These are phyloP conservation scores for Pyricularia sp. DNA, from an alignment of 2,329 filamentous ascomycete genomes.

Conservation along the genomic window DNA sequence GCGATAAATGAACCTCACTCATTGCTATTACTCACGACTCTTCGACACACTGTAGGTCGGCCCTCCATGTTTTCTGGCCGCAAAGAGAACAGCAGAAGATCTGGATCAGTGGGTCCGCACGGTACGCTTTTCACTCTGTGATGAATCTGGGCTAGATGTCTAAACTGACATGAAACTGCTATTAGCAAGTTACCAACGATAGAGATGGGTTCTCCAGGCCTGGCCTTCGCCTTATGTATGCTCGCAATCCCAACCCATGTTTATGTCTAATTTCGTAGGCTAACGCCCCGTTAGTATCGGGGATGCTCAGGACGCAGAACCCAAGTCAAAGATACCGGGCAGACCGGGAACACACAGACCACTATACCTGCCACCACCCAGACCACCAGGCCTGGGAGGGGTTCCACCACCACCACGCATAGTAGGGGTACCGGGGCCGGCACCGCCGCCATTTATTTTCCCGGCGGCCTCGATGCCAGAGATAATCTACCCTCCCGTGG, in stretches of 20 bases:
- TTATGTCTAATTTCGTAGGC: not conserved
- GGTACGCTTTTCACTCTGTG: not conserved
- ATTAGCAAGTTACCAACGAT: not conserved
- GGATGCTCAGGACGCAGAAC: not conserved
- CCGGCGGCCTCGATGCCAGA: no score
- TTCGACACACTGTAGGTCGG: not conserved
- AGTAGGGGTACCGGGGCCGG: no score
- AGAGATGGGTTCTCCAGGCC: not conserved
- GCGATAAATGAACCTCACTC: not conserved
- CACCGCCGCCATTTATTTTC: not conserved
- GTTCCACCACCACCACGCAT: not conserved
- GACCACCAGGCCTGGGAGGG: not conserved
- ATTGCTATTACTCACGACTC: not conserved
- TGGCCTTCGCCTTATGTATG: not conserved
- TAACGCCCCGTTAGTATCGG: not conserved
- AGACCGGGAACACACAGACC: no score
- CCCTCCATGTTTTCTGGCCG: not conserved
- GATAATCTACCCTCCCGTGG: no score
- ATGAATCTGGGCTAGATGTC: not conserved
- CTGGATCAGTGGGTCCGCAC: not conserved
- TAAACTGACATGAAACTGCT: not conserved
- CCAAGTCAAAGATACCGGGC: not conserved
- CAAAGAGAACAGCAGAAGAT: not conserved
- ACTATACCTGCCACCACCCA: no score
- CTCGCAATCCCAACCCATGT: not conserved